These are phyloP conservation scores for Melampsora abietis-canadensis DNA, from an alignment of 1,284 basidiomycete species.

Conservation along the genomic window DNA sequence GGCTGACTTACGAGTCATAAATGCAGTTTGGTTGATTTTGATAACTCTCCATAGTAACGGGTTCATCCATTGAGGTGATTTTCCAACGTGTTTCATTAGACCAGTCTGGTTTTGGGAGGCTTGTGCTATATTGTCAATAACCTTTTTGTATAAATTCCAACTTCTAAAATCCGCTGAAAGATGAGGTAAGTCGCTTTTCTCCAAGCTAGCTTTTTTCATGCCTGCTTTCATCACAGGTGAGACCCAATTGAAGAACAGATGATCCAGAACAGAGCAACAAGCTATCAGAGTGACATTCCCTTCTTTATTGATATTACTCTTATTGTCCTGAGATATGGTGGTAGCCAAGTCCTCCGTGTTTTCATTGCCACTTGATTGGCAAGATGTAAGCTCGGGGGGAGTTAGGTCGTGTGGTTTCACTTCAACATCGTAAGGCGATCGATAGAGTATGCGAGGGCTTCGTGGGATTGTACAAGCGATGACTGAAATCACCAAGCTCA, in stretches of 20 bases:
- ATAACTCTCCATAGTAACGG: conserved; percentile 9
- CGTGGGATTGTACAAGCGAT: conserved; percentile 4
- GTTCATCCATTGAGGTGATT: conserved; percentile 7
- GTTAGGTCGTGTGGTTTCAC: not conserved
- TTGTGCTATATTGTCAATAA: not conserved
- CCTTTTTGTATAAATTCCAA: conserved; percentile 10
- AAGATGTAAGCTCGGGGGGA: not conserved
- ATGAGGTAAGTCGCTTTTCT: conserved; percentile 1
- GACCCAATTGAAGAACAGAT: conserved; percentile 15
- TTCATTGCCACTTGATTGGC: not conserved
- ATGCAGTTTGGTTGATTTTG: conserved; percentile 6
- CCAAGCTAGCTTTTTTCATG: not conserved
- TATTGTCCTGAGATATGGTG: not conserved
- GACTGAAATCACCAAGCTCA: conserved; percentile 1
- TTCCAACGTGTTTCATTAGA: not conserved
- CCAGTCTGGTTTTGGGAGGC: not conserved
- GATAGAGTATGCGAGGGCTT: conserved; percentile 7
- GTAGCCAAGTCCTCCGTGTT: not conserved
- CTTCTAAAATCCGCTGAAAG: conserved; percentile 9
- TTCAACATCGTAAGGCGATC: conserved; percentile 8
- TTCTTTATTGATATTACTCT: not conserved
- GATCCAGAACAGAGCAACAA: conserved; percentile 13
- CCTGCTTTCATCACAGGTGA: not conserved
- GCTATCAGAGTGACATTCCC: not conserved
- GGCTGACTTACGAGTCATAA: conserved; percentile 10